Conservation (phyloP, 2,329 filamentous ascomycete genomes). For the Sclerotinia subarctica region DNA sequence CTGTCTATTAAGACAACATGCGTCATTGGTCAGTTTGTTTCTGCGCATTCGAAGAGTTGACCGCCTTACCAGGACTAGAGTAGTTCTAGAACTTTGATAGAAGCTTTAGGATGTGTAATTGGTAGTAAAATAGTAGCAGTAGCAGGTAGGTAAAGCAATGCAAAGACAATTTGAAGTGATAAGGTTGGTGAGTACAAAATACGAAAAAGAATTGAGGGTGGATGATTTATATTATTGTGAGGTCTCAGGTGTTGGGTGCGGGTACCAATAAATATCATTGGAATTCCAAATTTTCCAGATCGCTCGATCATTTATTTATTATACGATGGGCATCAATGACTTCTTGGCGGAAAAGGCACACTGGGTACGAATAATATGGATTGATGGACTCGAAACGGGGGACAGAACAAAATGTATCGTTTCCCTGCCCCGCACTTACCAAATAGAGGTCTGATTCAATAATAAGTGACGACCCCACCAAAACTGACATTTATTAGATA, state of each 20-base stretch:
- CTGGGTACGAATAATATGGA: too few relatives aligned
- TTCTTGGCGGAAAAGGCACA: slow-evolving; percentile 9
- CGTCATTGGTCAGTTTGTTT: slow-evolving; percentile 17
- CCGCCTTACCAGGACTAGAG: background rate
- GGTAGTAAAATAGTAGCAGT: too few relatives aligned
- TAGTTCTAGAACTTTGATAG: slow-evolving; percentile 2
- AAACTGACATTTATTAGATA: too few relatives aligned
- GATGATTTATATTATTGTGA: background rate
- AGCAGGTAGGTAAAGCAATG: background rate
- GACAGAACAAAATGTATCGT: slow-evolving; percentile 22
- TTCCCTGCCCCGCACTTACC: background rate
- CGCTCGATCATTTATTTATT: slow-evolving; percentile 2
- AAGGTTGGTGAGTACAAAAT: background rate
- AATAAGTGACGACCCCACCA: background rate
- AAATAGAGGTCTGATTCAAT: background rate
- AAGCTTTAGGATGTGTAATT: background rate
- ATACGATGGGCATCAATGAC: slow-evolving; percentile 7
- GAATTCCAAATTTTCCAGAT: slow-evolving; percentile 1
- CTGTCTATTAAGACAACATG: background rate
- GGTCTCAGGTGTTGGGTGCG: background rate
- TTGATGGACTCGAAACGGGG: too few relatives aligned
- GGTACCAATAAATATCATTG: background rate
- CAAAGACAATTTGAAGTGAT: background rate
- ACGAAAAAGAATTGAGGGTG: background rate
- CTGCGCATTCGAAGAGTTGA: background rate